These are phyloP conservation scores for Theileria sp. DNA, from an alignment of 169 alveolate species.

Conservation along the genomic window DNA sequence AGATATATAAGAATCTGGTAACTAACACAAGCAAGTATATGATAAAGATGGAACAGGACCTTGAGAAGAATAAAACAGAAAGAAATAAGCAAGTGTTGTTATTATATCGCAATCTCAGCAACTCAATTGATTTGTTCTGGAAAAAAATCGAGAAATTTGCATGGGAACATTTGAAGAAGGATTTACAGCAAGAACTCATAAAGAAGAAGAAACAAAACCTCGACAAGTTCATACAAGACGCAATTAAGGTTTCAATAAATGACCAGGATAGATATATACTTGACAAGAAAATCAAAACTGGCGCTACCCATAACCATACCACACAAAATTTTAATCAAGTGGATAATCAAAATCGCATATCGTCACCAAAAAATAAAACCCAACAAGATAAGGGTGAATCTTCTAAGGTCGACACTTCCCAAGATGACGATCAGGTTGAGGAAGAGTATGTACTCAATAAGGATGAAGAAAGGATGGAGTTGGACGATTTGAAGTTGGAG, in stretches of 20 bases:
- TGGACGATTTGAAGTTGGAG: conserved; percentile 34
- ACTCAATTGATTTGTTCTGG: conserved; percentile 71
- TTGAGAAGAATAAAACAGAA: conserved; percentile 44
- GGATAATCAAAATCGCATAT: conserved; percentile 4
- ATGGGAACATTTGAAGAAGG: conserved; percentile 76
- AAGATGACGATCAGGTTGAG: conserved; percentile 12
- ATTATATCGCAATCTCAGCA: conserved; percentile 53
- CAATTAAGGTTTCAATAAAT: conserved; percentile 63
- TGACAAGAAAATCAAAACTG: conserved; percentile 1
- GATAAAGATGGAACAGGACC: conserved; percentile 35
- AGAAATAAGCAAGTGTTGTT: conserved; percentile 50
- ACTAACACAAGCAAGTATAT: conserved; percentile 54
- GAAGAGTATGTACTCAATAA: conserved; percentile 49
- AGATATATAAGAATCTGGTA: conserved; percentile 60
- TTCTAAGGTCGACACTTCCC: background rate
- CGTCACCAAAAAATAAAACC: background rate
- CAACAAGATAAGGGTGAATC: background rate
- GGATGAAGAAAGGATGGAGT: conserved; percentile 47
- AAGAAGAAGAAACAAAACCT: conserved; percentile 71
- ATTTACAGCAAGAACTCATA: conserved; percentile 65
- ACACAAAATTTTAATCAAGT: background rate
- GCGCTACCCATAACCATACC: background rate
- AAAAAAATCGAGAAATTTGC: conserved; percentile 73
- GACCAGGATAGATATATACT: conserved; percentile 20
- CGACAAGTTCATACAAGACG: conserved; percentile 74